Percentiles rank a stretch among this genome's conserved stretches.
phyloP scores from a whole-genome alignment of 2,329 filamentous ascomycete species.

The Ophiostoma angusticollis region DNA sequence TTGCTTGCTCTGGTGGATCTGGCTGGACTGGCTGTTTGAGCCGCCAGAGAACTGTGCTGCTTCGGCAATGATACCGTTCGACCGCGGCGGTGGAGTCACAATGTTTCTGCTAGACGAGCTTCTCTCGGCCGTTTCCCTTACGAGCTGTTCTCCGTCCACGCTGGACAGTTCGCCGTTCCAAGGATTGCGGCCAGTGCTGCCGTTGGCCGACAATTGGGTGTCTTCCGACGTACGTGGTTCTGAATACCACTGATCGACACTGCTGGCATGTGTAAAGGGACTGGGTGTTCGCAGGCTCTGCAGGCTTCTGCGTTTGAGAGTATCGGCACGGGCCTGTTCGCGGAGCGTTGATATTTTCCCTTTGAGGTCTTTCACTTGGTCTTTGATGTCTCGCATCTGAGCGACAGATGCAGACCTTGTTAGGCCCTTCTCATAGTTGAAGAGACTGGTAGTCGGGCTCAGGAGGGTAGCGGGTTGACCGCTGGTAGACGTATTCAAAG shows the following conservation, averaged over 20 bases:
- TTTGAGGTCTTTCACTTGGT: conserved; percentile 76
- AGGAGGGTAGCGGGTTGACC: conserved; percentile 26
- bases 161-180: conserved; percentile 22
- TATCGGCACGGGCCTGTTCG: conserved; percentile 68
- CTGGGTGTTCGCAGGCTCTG: conserved; percentile 64
- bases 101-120: background rate
- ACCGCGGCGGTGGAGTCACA: conserved; percentile 4
- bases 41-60: conserved; percentile 4
- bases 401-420: conserved; percentile 59
- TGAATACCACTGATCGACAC: conserved; percentile 39
- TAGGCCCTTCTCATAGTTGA: conserved; percentile 30
- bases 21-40: conserved; percentile 3
- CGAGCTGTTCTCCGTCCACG: conserved; percentile 16
- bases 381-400: conserved; percentile 60
- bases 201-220: conserved; percentile 9
- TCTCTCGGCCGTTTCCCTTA: background rate
- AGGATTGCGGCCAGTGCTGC: conserved; percentile 13
- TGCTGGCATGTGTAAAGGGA: conserved; percentile 63
- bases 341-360: conserved; percentile 72
- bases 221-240: conserved; percentile 16
- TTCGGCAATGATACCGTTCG: background rate
- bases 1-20: background rate
- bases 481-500: conserved; percentile 16
- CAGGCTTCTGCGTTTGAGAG: conserved; percentile 61
- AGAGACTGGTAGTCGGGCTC: conserved; percentile 33